Conservation (phyloP, 495 filamentous ascomycete species). For the Chaetomium fimeti region DNA sequence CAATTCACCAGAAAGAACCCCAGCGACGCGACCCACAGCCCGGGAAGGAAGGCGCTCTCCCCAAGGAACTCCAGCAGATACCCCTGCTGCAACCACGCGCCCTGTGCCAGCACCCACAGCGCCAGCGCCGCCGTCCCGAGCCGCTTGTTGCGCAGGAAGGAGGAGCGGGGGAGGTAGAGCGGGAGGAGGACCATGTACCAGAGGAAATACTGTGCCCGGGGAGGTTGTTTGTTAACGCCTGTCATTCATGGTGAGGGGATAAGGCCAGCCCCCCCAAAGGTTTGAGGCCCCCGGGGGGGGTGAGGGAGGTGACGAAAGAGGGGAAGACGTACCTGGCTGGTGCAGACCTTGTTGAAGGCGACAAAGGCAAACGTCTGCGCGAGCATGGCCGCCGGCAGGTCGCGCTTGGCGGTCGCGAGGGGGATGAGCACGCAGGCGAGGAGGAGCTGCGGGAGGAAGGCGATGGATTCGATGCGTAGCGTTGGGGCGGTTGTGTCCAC, state of each 20-base stretch:
- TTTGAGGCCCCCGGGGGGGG: no score
- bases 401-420: slow-evolving; percentile 73
- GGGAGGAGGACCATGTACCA: slow-evolving; percentile 96
- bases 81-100: slow-evolving; percentile 82
- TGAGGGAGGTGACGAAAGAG: neutral
- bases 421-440: slow-evolving; percentile 77
- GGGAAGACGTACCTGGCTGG: slow-evolving; percentile 70
- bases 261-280: no score
- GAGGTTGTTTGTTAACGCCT: no score
- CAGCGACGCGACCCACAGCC: slow-evolving; percentile 71
- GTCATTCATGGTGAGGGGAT: no score
- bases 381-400: slow-evolving; percentile 84
- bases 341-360: slow-evolving; percentile 97
- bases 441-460: slow-evolving; percentile 83
- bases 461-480: slow-evolving; percentile 68
- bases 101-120: slow-evolving; percentile 74
- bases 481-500: neutral
- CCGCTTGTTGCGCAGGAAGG: slow-evolving; percentile 57
- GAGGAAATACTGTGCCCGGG: slow-evolving; percentile 94
- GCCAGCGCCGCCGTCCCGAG: slow-evolving; percentile 62
- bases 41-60: slow-evolving; percentile 77
- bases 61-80: slow-evolving; percentile 88
- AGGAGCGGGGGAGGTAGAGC: slow-evolving; percentile 80
- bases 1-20: slow-evolving; percentile 81
- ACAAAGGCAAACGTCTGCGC: slow-evolving; percentile 99